These are phyloP conservation scores for Pythium aquatile DNA, from an alignment of 352 stramenopile species.

Conservation along the genomic window DNA sequence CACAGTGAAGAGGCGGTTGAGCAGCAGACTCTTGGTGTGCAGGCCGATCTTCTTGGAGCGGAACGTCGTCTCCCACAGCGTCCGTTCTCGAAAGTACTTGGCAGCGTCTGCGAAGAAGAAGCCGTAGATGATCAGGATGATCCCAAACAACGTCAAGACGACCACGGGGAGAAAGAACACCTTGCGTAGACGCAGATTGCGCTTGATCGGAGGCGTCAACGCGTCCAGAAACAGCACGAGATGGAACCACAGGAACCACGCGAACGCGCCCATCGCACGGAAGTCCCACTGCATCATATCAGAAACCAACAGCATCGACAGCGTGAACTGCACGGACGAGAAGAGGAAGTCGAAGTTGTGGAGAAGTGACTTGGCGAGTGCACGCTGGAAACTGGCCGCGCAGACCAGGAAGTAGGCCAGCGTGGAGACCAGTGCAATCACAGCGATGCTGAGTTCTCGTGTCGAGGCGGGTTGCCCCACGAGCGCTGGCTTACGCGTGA, in stretches of 20 bases:
- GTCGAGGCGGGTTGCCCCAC: not conserved
- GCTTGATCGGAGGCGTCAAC: conserved; percentile 27
- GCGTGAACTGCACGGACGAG: conserved; percentile 4
- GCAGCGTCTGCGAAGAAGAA: conserved; percentile 31
- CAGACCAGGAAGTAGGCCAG: not conserved
- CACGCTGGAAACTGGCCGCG: not conserved
- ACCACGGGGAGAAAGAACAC: conserved; percentile 26
- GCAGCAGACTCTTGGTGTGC: conserved; percentile 38
- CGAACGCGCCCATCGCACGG: conserved; percentile 27
- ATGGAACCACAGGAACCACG: conserved; percentile 34
- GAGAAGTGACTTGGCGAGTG: not conserved
- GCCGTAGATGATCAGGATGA: conserved; percentile 30
- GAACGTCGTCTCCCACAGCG: conserved; percentile 28
- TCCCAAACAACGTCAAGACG: conserved; percentile 15
- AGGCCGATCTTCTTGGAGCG: conserved; percentile 26
- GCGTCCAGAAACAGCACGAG: conserved; percentile 33
- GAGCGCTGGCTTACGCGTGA: not conserved
- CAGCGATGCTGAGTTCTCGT: not conserved
- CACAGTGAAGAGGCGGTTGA: conserved; percentile 46
- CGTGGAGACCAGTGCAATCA: not conserved
- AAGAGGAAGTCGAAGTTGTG: not conserved
- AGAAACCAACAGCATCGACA: conserved; percentile 25
- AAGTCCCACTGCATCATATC: conserved; percentile 34
- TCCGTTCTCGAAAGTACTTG: conserved; percentile 30
- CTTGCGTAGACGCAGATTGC: conserved; percentile 26